Evolutionary conservation across 108 stramenopile species (phyloP), one percentile per base, ranked within the genome.

Genomic region (Poteriospumella lacustris): DNA sequence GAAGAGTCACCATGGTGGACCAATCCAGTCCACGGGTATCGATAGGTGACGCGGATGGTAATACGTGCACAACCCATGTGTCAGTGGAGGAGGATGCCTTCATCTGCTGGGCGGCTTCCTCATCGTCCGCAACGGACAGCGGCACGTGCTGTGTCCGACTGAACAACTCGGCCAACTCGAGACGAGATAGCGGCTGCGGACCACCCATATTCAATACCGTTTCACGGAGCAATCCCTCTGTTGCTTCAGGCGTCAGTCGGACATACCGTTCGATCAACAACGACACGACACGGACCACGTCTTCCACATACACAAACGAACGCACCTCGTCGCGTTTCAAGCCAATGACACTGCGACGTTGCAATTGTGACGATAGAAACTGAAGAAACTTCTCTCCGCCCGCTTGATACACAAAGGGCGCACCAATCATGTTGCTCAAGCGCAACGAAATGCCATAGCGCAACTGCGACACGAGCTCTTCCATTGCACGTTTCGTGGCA

Each of bases 341-440:
- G 9, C 12, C 47, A 38, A 73, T 38, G 3, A 12, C 36, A 34
- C 31, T 3, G 28, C 60, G 3, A 26, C 36, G 3, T 5, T 64
- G 9, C 5, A 3, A 33, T 3, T 26, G 33, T 64, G 9, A 9
- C 28, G 28, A 31, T 3, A 64, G 29, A 5, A 15, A 73, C 5
- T 5, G 33, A 44, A 42, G 36, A 24, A 73, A 73, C 70, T 73
- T 73, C 31, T 15, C 41, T 15, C 44, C 43, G 3, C 12, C 12
- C 3, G 3, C 40, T 19, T 38, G 3, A 73, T 73, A 73, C 5
- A 42, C 12, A 12, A 5, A 5, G 5, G 44, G 44, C 5, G 44
- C 40, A 33, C 70, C 70, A 73, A 73, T 73, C 70, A 73, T 73
- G 36, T 73, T 73, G 41, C 70, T 73, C 42, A 73, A 73, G 9